Evolutionary conservation across 1,284 basidiomycete species (phyloP).

Genomic region (Malassezia slooffiae): DNA sequence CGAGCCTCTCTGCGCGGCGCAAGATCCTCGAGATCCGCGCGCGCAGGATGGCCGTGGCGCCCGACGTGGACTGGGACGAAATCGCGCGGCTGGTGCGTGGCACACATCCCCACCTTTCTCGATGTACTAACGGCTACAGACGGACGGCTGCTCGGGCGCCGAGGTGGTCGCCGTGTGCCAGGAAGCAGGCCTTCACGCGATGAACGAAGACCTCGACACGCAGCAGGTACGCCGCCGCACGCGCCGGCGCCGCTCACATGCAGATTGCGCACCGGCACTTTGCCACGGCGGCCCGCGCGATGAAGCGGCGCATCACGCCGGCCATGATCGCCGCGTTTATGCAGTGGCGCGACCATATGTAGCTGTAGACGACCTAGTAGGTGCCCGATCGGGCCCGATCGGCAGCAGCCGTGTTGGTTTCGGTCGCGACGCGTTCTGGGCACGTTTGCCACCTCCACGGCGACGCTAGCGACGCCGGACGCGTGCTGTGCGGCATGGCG

Average conservation of each 20-base stretch:
- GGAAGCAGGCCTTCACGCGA: constrained; percentile 82
- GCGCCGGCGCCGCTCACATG: constrained; percentile 54
- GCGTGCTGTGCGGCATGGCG: neutral
- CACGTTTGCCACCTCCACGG: neutral
- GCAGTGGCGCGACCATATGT: constrained; percentile 7
- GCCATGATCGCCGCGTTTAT: constrained; percentile 50
- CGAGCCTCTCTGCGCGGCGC: constrained; percentile 63
- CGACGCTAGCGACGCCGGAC: neutral
- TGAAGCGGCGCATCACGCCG: constrained; percentile 74
- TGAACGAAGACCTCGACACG: constrained; percentile 72
- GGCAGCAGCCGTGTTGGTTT: no score
- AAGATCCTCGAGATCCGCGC: constrained; percentile 75
- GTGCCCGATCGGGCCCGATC: no score
- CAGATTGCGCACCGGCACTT: constrained; percentile 70
- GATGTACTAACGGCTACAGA: constrained; percentile 11
- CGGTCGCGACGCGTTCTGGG: neutral
- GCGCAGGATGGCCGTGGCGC: constrained; percentile 64
- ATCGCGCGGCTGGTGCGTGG: constrained; percentile 66
- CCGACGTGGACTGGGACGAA: constrained; percentile 58
- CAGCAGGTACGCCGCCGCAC: no score
- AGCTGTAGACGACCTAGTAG: no score
- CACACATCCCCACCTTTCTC: no score
- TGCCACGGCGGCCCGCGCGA: constrained; percentile 59
- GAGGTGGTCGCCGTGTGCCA: constrained; percentile 87
- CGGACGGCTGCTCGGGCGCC: constrained; percentile 84